Percentiles rank a stretch among this genome's conserved stretches.
These are phyloP conservation scores for Ceratocystis harringtonii DNA, from an alignment of 2,329 filamentous ascomycete species.

Conservation along the genomic window DNA sequence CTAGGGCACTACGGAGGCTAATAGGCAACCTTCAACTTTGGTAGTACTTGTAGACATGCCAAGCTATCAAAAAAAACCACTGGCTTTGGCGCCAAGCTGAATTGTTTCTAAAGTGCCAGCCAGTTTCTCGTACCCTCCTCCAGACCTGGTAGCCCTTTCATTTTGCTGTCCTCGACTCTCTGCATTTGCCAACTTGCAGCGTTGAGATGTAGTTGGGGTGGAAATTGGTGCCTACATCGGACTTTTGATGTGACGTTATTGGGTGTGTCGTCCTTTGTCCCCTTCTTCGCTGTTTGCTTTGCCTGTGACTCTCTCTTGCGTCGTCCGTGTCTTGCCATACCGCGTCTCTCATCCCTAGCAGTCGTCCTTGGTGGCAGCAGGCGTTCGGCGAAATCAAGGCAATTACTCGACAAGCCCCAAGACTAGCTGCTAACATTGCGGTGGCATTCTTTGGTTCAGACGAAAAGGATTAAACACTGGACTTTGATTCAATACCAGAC, in stretches of 20 bases:
- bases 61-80: slow-evolving; percentile 3
- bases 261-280: neutral
- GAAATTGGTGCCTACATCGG: no score
- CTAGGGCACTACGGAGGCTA: neutral
- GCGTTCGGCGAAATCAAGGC: neutral
- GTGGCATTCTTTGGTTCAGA: neutral
- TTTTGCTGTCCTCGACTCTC: no score
- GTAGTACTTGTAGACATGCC: neutral
- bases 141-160: no score
- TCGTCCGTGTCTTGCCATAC: neutral
- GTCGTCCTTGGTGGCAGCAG: neutral
- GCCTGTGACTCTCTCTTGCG: neutral
- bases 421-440: neutral
- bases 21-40: neutral
- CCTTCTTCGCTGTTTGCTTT: neutral
- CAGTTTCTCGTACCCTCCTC: neutral
- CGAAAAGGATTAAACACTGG: neutral
- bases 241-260: neutral
- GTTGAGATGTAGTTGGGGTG: no score
- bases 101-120: slow-evolving; percentile 4
- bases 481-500: neutral
- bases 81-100: neutral
- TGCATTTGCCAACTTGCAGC: no score
- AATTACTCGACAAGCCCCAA: neutral
- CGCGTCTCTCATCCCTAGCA: no score